A percentile compares a stretch with the other conserved stretches of the same genome.
Evolutionary conservation across 2,329 filamentous ascomycete genomes (phyloP).

Genomic region (Hypoxylon sp.): DNA sequence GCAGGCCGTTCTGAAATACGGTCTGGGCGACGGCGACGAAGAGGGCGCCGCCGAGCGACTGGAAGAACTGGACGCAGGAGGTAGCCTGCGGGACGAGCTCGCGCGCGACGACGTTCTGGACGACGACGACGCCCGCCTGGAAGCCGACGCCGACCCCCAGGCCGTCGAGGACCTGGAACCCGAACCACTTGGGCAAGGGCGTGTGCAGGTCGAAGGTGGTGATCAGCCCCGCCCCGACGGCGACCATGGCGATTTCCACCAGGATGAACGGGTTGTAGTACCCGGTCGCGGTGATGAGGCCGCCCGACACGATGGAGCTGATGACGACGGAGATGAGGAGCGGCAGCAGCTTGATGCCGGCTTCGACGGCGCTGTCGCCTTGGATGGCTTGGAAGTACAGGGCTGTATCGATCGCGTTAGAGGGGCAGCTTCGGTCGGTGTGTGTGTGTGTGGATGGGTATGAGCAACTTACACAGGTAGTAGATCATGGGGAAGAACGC

Average conservation of each 20-base stretch:
- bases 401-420: constrained; percentile 50
- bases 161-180: constrained; percentile 67
- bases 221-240: constrained; percentile 65
- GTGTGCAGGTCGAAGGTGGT: constrained; percentile 64
- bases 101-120: constrained; percentile 64
- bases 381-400: constrained; percentile 67
- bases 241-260: constrained; percentile 52
- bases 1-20: constrained; percentile 73
- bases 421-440: too few relatives aligned
- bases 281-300: constrained; percentile 52
- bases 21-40: constrained; percentile 74
- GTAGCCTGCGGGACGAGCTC: constrained; percentile 64
- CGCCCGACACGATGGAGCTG: constrained; percentile 59
- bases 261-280: constrained; percentile 60
- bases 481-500: constrained; percentile 66
- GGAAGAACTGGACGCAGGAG: constrained; percentile 69
- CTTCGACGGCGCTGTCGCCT: constrained; percentile 63
- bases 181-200: constrained; percentile 64
- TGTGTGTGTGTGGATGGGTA: too few relatives aligned
- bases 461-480: constrained; percentile 65
- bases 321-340: constrained; percentile 64
- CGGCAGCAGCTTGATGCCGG: constrained; percentile 67
- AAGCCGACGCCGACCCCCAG: constrained; percentile 64
- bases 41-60: constrained; percentile 73
- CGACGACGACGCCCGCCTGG: constrained; percentile 61